Evolutionary conservation across 2,329 filamentous ascomycete species (phyloP).

Genomic region (Chalaropsis thielavioides): DNA sequence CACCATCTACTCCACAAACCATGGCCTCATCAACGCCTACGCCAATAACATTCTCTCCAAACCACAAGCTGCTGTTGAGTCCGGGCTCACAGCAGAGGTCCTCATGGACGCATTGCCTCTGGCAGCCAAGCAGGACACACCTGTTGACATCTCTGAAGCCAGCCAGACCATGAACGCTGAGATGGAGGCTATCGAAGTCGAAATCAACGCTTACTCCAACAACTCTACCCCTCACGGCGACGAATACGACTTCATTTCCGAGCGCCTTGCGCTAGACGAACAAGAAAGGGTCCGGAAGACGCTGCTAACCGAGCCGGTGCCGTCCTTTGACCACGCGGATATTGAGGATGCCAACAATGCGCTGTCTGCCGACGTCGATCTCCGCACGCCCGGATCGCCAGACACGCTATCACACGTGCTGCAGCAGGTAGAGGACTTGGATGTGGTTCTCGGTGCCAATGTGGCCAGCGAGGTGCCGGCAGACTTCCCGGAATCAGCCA

Average conservation of each 20-base stretch:
- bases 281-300: neutral
- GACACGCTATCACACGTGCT: neutral
- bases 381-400: neutral
- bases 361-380: neutral
- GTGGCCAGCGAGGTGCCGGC: neutral
- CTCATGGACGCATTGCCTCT: neutral
- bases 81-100: neutral
- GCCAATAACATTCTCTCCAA: neutral
- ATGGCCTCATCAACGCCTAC: neutral
- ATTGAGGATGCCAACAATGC: slow-evolving; percentile 7
- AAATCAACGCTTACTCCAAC: slow-evolving; percentile 7
- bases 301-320: neutral
- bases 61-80: neutral
- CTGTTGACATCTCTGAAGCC: neutral
- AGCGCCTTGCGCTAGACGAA: neutral
- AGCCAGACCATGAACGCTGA: slow-evolving; percentile 21
- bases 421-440: neutral
- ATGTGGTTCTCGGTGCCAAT: neutral
- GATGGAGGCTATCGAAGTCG: slow-evolving; percentile 4
- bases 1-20: slow-evolving; percentile 27
- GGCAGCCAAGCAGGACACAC: neutral
- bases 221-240: neutral
- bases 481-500: neutral
- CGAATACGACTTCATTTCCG: slow-evolving; percentile 8
- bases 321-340: neutral